These are phyloP conservation scores for Trifolium repens DNA, from an alignment of 306 rosid genomes.

Conservation along the genomic window DNA sequence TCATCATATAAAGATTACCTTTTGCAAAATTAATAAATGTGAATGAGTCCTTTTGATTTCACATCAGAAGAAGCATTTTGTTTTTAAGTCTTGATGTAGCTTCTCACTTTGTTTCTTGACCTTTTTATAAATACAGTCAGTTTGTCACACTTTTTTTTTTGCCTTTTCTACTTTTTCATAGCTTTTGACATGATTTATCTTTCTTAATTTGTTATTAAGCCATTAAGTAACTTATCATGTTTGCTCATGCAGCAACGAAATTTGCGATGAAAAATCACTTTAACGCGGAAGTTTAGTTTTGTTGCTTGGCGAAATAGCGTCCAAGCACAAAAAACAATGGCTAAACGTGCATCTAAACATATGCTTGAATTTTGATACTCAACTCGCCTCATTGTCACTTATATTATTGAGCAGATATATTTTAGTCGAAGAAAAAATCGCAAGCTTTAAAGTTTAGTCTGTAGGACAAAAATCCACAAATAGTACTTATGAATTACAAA, in stretches of 20 bases:
- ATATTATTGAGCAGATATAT: too few species aligned
- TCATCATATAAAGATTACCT: conserved; percentile 44
- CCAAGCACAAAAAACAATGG: neutral
- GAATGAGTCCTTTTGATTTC: conserved; percentile 15
- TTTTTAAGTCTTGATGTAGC: conserved; percentile 31
- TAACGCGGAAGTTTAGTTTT: neutral
- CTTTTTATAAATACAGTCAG: neutral
- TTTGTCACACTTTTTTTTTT: conserved; percentile 17
- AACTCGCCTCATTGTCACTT: too few species aligned
- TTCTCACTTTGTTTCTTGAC: conserved; percentile 20
- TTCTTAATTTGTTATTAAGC: too few species aligned
- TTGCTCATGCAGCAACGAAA: neutral
- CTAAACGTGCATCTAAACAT: neutral
- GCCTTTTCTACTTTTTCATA: neutral
- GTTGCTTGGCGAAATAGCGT: neutral
- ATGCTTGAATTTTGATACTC: neutral
- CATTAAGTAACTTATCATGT: neutral
- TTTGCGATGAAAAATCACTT: neutral
- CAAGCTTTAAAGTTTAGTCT: too few species aligned
- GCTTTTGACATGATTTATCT: too few species aligned
- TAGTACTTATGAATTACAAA: too few species aligned
- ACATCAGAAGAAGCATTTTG: conserved; percentile 23
- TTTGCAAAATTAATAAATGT: conserved; percentile 48
- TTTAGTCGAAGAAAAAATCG: too few species aligned
- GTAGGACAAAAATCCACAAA: too few species aligned